Conservation (phyloP, 306 rosid species). For the Lupinus albus region DNA sequence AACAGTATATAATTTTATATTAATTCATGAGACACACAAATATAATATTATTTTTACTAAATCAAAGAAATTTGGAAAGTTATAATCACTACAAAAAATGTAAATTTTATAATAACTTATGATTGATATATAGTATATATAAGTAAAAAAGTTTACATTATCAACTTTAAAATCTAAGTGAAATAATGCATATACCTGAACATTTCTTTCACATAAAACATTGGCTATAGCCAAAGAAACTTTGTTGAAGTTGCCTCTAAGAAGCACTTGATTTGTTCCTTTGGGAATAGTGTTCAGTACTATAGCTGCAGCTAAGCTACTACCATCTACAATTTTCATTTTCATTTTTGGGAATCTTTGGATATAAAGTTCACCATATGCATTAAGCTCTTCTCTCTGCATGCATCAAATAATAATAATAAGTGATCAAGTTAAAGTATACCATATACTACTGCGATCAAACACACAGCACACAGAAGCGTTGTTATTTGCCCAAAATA, state of each 20-base stretch:
- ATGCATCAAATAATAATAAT: not conserved
- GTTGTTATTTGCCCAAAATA: too few species aligned
- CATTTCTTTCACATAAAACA: constrained; percentile 40
- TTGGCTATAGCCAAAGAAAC: constrained; percentile 25
- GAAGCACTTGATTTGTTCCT: constrained; percentile 57
- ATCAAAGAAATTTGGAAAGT: not conserved
- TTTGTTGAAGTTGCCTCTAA: constrained; percentile 57
- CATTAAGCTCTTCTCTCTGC: constrained; percentile 48
- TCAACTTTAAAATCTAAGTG: not conserved
- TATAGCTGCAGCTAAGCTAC: constrained; percentile 53
- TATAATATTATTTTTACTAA: not conserved
- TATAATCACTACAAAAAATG: not conserved
- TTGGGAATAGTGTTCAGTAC: constrained; percentile 57
- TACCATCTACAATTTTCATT: constrained; percentile 59
- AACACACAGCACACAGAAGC: too few species aligned
- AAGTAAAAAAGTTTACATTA: too few species aligned
- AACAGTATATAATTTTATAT: not conserved
- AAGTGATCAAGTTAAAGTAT: not conserved
- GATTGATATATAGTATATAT: too few species aligned
- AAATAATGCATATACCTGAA: constrained; percentile 46
- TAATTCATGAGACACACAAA: not conserved
- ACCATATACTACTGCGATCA: too few species aligned
- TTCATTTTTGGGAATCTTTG: constrained; percentile 45
- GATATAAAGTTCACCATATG: constrained; percentile 49
- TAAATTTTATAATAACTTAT: too few species aligned